A percentile compares a stretch with the other conserved stretches of the same genome.
Evolutionary conservation across 2,329 filamentous ascomycete species (phyloP).

Genomic region (Botrytis porri): DNA sequence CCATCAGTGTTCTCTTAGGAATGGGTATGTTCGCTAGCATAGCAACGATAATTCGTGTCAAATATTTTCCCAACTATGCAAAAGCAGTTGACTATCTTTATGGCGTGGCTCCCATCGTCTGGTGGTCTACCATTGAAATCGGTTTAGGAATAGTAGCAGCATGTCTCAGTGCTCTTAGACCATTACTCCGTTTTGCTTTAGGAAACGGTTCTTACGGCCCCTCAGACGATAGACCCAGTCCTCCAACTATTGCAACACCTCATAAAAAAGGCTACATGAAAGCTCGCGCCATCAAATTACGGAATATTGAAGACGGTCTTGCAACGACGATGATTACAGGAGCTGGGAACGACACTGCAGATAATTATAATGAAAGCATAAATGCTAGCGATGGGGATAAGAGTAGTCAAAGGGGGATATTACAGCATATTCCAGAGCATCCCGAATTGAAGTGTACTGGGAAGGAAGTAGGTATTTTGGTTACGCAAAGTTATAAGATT

Average conservation of each 20-base stretch:
- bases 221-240: neutral
- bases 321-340: neutral
- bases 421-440: neutral
- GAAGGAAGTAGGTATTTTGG: neutral
- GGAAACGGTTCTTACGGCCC: neutral
- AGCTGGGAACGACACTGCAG: neutral
- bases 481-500: constrained; percentile 7
- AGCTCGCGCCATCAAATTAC: constrained; percentile 1
- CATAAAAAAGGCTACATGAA: constrained; percentile 7
- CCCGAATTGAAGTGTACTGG: too few species aligned
- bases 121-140: constrained; percentile 13
- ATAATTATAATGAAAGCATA: neutral
- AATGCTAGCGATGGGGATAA: constrained; percentile 5
- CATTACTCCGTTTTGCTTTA: neutral
- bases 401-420: constrained; percentile 6
- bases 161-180: neutral
- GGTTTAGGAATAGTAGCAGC: constrained; percentile 5
- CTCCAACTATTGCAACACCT: neutral
- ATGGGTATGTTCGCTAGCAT: constrained; percentile 16
- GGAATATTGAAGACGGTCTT: neutral
- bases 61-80: constrained; percentile 11
- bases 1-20: neutral
- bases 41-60: constrained; percentile 12
- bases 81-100: constrained; percentile 9
- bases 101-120: constrained; percentile 10